phyloP scores from a whole-genome alignment of 345 rosid species.

The Moricandia arvensis region DNA sequence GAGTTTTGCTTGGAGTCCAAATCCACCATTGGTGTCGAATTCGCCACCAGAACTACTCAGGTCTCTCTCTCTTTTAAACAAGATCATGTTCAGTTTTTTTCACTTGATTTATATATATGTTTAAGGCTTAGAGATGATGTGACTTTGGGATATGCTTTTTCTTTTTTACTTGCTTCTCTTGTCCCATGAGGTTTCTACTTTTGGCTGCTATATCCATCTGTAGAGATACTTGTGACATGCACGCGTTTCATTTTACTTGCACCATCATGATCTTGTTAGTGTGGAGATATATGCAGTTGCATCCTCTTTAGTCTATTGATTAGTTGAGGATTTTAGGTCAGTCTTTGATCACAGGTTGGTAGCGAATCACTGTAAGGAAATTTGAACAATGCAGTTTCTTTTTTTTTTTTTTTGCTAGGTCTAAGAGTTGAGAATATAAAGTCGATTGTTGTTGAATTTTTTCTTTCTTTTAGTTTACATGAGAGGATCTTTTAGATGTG shows the following conservation, averaged over 20 bases:
- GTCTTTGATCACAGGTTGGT: too few relatives aligned
- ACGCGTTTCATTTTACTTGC: background rate
- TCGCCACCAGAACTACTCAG: slow-evolving; percentile 69
- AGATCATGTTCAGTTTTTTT: background rate
- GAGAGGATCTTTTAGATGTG: slow-evolving; percentile 19
- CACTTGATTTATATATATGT: background rate
- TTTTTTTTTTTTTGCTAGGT: too few relatives aligned
- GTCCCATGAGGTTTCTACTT: background rate
- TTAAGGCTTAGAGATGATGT: slow-evolving; percentile 11
- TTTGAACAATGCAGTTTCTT: too few relatives aligned
- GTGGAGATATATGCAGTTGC: too few relatives aligned
- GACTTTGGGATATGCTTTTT: background rate
- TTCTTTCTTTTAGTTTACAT: background rate
- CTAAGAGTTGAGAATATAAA: background rate
- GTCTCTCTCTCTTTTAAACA: slow-evolving; percentile 17
- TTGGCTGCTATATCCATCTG: too few relatives aligned
- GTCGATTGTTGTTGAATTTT: background rate
- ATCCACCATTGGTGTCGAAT: slow-evolving; percentile 76
- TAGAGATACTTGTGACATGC: too few relatives aligned
- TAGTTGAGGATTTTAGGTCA: background rate
- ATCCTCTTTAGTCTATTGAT: background rate
- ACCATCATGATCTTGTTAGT: background rate
- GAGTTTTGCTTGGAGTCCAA: slow-evolving; percentile 75
- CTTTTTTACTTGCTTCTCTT: background rate
- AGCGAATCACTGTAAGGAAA: too few relatives aligned